Evolutionary conservation across 176 grass and related monocot species (phyloP).

Genomic region (Carex pumila): DNA sequence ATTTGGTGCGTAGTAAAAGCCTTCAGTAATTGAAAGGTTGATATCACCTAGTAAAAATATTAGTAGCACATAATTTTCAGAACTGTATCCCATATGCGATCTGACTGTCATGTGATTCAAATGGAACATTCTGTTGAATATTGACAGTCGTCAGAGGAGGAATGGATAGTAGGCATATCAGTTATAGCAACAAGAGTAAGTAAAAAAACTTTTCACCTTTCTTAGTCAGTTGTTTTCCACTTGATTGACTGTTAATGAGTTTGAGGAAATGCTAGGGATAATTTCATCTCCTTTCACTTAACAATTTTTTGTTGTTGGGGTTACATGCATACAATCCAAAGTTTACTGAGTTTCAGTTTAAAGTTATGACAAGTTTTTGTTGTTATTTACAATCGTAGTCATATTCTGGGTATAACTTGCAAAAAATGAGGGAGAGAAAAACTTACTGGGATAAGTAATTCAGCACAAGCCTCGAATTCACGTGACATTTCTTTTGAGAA

Average conservation of each 20-base stretch:
- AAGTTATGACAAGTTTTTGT: neutral
- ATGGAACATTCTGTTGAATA: neutral
- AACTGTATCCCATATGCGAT: neutral
- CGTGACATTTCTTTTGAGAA: conserved; percentile 64
- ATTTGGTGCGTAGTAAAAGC: neutral
- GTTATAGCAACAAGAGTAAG: no score
- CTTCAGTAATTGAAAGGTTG: neutral
- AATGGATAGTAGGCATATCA: no score
- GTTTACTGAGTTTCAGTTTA: neutral
- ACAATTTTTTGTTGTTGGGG: neutral
- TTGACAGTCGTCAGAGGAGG: no score
- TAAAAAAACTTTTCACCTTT: neutral
- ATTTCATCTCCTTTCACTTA: neutral
- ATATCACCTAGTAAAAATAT: neutral
- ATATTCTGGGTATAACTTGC: neutral
- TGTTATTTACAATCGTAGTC: neutral
- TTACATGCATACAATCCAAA: conserved; percentile 7
- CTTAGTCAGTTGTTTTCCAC: neutral
- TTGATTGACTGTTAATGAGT: neutral
- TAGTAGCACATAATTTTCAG: neutral
- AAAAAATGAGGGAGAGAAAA: conserved; percentile 9
- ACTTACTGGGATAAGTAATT: conserved; percentile 73
- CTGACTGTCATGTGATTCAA: neutral
- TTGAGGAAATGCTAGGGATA: neutral
- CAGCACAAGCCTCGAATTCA: conserved; percentile 73